These are phyloP conservation scores for Monilinia polystroma DNA, from an alignment of 2,329 filamentous ascomycete genomes.

Conservation along the genomic window DNA sequence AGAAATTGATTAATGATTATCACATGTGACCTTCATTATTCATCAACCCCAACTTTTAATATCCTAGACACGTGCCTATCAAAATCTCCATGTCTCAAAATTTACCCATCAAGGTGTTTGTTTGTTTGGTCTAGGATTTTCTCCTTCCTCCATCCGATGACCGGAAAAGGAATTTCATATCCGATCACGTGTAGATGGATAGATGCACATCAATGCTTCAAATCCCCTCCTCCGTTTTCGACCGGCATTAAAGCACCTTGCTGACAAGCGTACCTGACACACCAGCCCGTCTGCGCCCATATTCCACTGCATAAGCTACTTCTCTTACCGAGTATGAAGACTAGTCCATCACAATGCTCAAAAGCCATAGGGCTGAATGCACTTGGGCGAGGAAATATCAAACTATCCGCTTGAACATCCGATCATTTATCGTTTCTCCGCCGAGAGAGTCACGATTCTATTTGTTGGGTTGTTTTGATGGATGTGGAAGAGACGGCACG, in stretches of 20 bases:
- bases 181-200: neutral
- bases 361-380: slow-evolving; percentile 1
- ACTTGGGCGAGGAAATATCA: slow-evolving; percentile 10
- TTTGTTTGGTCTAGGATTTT: neutral
- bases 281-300: slow-evolving; percentile 2
- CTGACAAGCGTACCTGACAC: slow-evolving; percentile 16
- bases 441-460: neutral
- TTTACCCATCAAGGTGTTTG: no score
- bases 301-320: slow-evolving; percentile 15
- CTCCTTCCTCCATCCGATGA: neutral
- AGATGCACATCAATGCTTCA: neutral
- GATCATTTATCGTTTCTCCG: slow-evolving; percentile 1
- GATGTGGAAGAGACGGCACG: neutral
- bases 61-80: neutral
- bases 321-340: neutral
- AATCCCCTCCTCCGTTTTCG: neutral
- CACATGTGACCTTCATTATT: slow-evolving; percentile 8
- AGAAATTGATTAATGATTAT: neutral
- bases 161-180: neutral
- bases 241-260: slow-evolving; percentile 7
- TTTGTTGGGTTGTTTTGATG: neutral
- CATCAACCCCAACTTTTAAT: neutral
- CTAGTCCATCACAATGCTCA: neutral
- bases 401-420: neutral
- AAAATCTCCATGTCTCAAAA: neutral